These are phyloP conservation scores for Cyathus striatus DNA, from an alignment of 768 basidiomycete species.

Conservation along the genomic window DNA sequence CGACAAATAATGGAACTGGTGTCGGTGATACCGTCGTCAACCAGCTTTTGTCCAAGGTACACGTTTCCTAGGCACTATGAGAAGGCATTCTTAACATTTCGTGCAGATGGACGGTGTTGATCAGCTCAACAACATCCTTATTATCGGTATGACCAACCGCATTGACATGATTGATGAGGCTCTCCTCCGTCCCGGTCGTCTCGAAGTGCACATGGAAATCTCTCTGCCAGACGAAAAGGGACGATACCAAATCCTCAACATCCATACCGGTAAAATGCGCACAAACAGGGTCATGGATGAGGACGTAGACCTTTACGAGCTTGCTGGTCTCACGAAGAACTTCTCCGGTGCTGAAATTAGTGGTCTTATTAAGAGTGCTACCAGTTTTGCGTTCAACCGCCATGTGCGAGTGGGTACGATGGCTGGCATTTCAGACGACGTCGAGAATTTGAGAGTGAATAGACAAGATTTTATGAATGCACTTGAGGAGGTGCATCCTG, in stretches of 20 bases:
- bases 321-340: constrained; percentile 88
- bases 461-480: constrained; percentile 84
- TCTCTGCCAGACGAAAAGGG: constrained; percentile 94
- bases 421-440: constrained; percentile 94
- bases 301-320: constrained; percentile 79
- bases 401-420: constrained; percentile 98
- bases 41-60: constrained; percentile 92
- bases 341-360: constrained; percentile 96
- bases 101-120: constrained; percentile 97
- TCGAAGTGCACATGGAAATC: constrained; percentile 99
- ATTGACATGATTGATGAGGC: constrained; percentile 99
- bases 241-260: constrained; percentile 87
- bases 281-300: constrained; percentile 83
- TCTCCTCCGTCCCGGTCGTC: constrained; percentile 92
- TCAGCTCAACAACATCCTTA: constrained; percentile 96
- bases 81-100: not conserved
- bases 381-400: constrained; percentile 95
- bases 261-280: constrained; percentile 95
- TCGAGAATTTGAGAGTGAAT: constrained; percentile 89
- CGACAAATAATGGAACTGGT: constrained; percentile 85
- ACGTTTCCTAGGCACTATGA: constrained; percentile 5
- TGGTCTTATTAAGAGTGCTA: constrained; percentile 95
- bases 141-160: constrained; percentile 99
- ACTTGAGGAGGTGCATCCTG: constrained; percentile 90
- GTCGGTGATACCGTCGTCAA: constrained; percentile 99